Evolutionary conservation across 768 basidiomycete genomes (phyloP).

Genomic region (Filobasidium wieringae): DNA sequence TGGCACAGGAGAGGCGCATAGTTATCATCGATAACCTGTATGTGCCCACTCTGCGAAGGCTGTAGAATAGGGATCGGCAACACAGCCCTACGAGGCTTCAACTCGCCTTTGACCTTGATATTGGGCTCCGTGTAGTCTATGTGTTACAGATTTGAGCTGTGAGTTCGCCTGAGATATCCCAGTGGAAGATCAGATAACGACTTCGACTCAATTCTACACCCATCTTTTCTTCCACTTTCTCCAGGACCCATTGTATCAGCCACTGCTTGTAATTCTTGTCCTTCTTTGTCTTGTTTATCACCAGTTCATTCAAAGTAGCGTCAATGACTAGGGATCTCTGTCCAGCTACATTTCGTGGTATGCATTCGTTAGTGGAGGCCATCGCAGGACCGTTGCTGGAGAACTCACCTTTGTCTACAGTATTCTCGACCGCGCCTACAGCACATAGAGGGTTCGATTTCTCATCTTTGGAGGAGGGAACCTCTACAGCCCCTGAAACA

Average conservation of each 20-base stretch:
- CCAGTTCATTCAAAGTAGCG: conserved; percentile 1
- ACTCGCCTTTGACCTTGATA: conserved; percentile 11
- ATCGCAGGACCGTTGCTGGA: not conserved
- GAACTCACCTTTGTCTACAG: conserved; percentile 10
- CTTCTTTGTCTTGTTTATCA: conserved; percentile 7
- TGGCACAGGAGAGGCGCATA: not conserved
- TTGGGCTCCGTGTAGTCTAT: conserved; percentile 15
- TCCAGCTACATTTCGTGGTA: not conserved
- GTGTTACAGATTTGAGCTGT: too few species aligned
- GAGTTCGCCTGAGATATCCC: not conserved
- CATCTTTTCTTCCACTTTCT: conserved; percentile 14
- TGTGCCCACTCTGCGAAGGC: not conserved
- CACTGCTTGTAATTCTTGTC: conserved; percentile 15
- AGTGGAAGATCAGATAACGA: not conserved
- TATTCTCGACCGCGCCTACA: conserved; percentile 4
- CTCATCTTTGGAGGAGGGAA: conserved; percentile 8
- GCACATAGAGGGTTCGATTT: conserved; percentile 10
- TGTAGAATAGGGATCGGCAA: conserved; percentile 6
- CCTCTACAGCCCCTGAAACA: conserved; percentile 4
- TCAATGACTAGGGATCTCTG: conserved; percentile 10
- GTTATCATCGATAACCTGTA: conserved; percentile 7
- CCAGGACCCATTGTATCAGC: conserved; percentile 14
- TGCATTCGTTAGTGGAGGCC: not conserved
- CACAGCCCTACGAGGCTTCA: conserved; percentile 6
- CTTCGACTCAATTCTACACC: conserved; percentile 13